Base-by-base conservation (phyloP, 2,329 filamentous ascomycete species). In the Bertia moriformis region DNA sequence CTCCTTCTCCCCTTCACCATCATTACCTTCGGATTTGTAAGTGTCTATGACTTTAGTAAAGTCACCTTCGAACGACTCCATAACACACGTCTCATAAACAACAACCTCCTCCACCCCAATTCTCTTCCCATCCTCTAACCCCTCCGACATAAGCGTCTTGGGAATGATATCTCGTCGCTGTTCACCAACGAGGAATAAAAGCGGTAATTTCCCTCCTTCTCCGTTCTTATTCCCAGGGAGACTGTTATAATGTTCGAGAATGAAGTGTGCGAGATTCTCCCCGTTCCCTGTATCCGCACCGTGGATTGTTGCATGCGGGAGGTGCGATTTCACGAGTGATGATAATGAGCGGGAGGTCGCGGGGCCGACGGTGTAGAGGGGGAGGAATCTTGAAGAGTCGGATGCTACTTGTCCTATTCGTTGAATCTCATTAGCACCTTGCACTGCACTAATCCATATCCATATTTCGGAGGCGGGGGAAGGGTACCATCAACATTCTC, bases 1-100 rank as follows among this genome's bases (percentile, higher is more conserved):
- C 37, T 48, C 48, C 3, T 50, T 41, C 2, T 29, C 24, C n/a
- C n/a, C n/a, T n/a, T 29, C 24, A n/a, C 24, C 24, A n/a, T 29
- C 24, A 10, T n/a, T n/a, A n/a, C 24, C 24, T n/a, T n/a, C 24
- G 24, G 10, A 10, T 4, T 52, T 46, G 2, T 72, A 73, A 27
- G 60, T 55, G 1, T 55, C 48, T 20, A 87, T 59, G 2, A 65
- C 53, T 0, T 49, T 48, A 1, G 55, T 57, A 45, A 95, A 86
- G 46, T 86, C 71, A 1, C 62, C 53, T 22, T 75, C 69, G 56
- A 98, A 96, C 1, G 77, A 78, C 35, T 73, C 69, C 78, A 87
- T 85, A 42, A 89, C 81, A 1, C 74, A 77, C 0, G 89, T 95
- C 48, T 72, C 66, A 45, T 80, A 80, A 5, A 78, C 71, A 4